These are phyloP conservation scores for Geopyxis carbonaria DNA, from an alignment of 495 filamentous ascomycete species.

Conservation along the genomic window DNA sequence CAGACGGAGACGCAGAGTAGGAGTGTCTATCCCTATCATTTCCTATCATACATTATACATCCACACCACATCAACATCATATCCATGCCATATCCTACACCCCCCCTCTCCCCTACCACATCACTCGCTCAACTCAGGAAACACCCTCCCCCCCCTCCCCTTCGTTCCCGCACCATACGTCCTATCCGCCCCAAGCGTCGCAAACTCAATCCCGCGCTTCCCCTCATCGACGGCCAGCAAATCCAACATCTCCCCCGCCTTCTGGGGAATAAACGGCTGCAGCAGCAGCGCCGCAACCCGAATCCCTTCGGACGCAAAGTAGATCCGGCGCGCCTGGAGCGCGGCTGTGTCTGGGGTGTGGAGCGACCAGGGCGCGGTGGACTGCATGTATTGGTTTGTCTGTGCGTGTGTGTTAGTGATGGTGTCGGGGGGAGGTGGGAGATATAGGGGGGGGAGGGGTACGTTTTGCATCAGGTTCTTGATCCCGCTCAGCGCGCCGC, in stretches of 20 bases:
- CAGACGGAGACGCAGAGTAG: too few relatives aligned
- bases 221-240: conserved; percentile 51
- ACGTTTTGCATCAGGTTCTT: conserved; percentile 42
- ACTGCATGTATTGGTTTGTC: conserved; percentile 55
- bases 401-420: too few relatives aligned
- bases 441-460: neutral
- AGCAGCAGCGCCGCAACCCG: conserved; percentile 68
- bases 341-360: conserved; percentile 17
- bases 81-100: too few relatives aligned
- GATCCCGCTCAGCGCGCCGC: conserved; percentile 45
- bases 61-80: too few relatives aligned
- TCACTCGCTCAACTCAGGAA: conserved; percentile 4
- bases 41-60: too few relatives aligned
- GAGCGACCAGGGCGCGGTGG: conserved; percentile 39
- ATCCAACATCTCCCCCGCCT: conserved; percentile 56
- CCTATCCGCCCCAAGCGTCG: neutral
- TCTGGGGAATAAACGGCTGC: conserved; percentile 82
- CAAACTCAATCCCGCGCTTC: conserved; percentile 27
- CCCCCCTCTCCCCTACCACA: neutral
- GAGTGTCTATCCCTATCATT: too few relatives aligned
- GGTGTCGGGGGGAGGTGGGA: conserved; percentile 14
- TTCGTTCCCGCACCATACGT: neutral
- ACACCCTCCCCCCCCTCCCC: conserved; percentile 2
- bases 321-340: conserved; percentile 37
- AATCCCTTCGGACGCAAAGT: conserved; percentile 55